Evolutionary conservation across 495 filamentous ascomycete genomes (phyloP).

Genomic region (Penicillium paradoxum): DNA sequence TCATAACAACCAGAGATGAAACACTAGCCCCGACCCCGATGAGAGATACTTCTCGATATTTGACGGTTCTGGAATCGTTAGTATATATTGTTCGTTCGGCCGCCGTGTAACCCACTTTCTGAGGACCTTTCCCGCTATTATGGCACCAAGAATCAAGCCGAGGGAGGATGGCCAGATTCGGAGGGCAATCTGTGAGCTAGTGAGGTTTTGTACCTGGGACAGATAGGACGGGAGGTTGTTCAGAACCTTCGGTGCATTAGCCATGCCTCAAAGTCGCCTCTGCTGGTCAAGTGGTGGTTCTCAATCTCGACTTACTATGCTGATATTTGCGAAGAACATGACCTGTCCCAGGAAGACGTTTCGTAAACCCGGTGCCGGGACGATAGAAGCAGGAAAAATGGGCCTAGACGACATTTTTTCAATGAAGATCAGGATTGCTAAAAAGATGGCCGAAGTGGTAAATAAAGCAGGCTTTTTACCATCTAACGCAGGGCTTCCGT

Average conservation of each 20-base stretch:
- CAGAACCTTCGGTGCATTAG: background rate
- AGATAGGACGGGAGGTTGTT: background rate
- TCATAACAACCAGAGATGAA: background rate
- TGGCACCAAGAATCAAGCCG: background rate
- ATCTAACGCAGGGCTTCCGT: no score
- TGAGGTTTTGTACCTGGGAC: background rate
- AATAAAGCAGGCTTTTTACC: no score
- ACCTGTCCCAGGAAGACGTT: background rate
- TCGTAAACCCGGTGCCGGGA: background rate
- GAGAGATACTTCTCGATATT: background rate
- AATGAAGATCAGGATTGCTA: no score
- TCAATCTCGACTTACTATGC: background rate
- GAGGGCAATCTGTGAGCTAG: background rate
- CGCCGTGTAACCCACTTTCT: background rate
- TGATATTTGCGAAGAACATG: background rate
- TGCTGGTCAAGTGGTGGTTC: no score
- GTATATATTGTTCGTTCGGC: no score
- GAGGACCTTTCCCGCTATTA: background rate
- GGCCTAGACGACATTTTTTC: no score
- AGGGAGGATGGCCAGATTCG: background rate
- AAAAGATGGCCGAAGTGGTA: no score
- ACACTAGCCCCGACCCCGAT: background rate
- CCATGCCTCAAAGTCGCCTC: background rate
- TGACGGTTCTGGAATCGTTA: background rate
- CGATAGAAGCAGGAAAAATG: background rate